Percentiles rank a stretch among this genome's conserved stretches.
These are phyloP conservation scores for Veloboletus limbatus DNA, from an alignment of 1,284 basidiomycete genomes.

Conservation along the genomic window DNA sequence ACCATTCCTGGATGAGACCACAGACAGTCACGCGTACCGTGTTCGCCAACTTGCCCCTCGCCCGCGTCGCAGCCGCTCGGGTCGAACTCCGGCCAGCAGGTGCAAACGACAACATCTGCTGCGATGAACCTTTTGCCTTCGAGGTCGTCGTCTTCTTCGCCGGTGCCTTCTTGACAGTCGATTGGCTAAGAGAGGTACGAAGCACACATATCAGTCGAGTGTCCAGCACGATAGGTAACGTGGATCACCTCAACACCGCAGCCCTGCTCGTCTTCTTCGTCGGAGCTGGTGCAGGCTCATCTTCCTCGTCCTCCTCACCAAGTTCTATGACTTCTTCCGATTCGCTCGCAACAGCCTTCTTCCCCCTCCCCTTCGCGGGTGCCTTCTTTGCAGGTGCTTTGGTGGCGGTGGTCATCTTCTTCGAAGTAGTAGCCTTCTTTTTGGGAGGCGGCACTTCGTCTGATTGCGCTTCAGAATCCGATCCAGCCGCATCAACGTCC, in stretches of 20 bases:
- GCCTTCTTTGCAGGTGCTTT: constrained; percentile 44
- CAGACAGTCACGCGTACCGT: constrained; percentile 22
- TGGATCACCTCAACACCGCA: constrained; percentile 56
- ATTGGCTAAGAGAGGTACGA: constrained; percentile 14
- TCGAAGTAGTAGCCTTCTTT: constrained; percentile 45
- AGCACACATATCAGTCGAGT: neutral
- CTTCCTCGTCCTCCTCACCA: constrained; percentile 60
- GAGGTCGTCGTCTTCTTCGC: constrained; percentile 53
- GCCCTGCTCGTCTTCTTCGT: constrained; percentile 65
- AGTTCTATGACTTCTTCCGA: constrained; percentile 51
- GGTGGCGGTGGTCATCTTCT: constrained; percentile 31
- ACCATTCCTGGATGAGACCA: neutral
- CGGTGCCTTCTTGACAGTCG: constrained; percentile 36
- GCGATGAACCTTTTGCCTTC: constrained; percentile 32
- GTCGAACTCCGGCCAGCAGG: constrained; percentile 55
- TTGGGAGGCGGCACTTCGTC: constrained; percentile 44
- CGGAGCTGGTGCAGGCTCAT: constrained; percentile 39
- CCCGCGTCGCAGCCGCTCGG: constrained; percentile 56
- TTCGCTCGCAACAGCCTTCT: constrained; percentile 42
- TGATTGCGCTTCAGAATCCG: constrained; percentile 44
- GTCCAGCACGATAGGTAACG: neutral
- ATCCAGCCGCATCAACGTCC: constrained; percentile 52
- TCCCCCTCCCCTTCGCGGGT: constrained; percentile 39
- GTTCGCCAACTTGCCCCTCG: constrained; percentile 48
- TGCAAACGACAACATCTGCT: constrained; percentile 57